Base-by-base conservation (phyloP, 805 yeast species). In the Wickerhamomyces pijperi region DNA sequence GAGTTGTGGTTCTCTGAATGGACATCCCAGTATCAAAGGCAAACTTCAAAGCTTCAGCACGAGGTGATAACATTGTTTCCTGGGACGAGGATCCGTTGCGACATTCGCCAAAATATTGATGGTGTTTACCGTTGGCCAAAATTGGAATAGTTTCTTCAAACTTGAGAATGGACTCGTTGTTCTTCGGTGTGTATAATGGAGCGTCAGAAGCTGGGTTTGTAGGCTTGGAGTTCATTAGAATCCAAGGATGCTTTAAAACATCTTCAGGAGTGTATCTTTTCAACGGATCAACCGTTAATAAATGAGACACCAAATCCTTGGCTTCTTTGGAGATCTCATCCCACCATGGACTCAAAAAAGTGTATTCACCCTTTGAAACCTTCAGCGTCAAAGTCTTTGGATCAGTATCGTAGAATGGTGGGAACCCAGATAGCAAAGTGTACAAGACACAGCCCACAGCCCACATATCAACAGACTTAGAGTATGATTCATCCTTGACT, bases 381-480 rank as follows among this genome's bases (percentile, higher is more conserved):
- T 82, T 83, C 36, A 65, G 65, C 6, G 87, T 76, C 36, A 83
- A 63, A 6, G 74, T 65, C 85, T 90, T 88, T 53, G 88, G 97
- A 35, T 53, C 56, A 11, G 53, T 45, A 54, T 85, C 94, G 59
- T 87, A 92, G 55, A 92, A 92, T 5, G 98, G 98, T 1, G 98
- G 98, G 62, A 92, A 92, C 3, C 98, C 98, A 64, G 97, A 92
- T 28, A 92, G 64, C 34, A 92, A 65, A 0, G 97, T 92, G 56
- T 92, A 92, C 40, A 92, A 63, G 0, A 92, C 96, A 63, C 98
- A 92, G 0, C 98, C 98, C 39, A 92, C 67, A 5, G 97, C 97
- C 98, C 98, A 92, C 92, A 92, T 85, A 58, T 92, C 98, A 29
- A 92, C 98, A 46, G 87, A 82, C 64, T 84, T 86, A 2, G 95